phyloP scores from a whole-genome alignment of 2,329 filamentous ascomycete genomes.

The Dothideomycetes sp. region DNA sequence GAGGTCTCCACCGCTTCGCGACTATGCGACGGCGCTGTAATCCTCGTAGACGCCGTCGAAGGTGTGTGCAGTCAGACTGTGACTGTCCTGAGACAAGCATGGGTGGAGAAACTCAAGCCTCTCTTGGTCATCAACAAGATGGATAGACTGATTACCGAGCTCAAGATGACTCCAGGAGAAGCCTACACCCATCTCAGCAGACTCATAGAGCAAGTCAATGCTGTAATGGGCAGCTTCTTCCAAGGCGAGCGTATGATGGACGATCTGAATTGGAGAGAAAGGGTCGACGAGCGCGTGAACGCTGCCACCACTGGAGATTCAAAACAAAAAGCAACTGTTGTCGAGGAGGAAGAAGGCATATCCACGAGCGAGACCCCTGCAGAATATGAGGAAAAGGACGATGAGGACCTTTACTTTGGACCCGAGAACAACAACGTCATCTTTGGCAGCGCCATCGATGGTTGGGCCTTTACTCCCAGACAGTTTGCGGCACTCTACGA shows the following conservation, averaged over 20 bases:
- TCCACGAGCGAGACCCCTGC: constrained; percentile 37
- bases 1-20: constrained; percentile 94
- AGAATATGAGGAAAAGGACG: constrained; percentile 79
- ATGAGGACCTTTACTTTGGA: constrained; percentile 95
- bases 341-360: constrained; percentile 41
- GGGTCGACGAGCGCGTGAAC: constrained; percentile 74
- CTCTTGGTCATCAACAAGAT: constrained; percentile 97
- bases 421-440: constrained; percentile 99
- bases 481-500: constrained; percentile 92
- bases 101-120: constrained; percentile 91
- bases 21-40: constrained; percentile 85
- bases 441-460: constrained; percentile 92
- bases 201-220: constrained; percentile 90
- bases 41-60: constrained; percentile 92
- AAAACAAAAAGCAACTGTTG: constrained; percentile 20
- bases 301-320: constrained; percentile 45
- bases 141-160: constrained; percentile 83
- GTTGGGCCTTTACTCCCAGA: constrained; percentile 96
- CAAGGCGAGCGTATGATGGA: constrained; percentile 98
- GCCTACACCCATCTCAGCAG: constrained; percentile 84
- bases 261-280: constrained; percentile 89
- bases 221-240: constrained; percentile 93
- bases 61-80: constrained; percentile 98
- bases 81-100: constrained; percentile 86
- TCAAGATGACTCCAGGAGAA: constrained; percentile 84